Base-by-base conservation (phyloP, 148 eudicot species). In the Fagopyrum homotropicum region DNA sequence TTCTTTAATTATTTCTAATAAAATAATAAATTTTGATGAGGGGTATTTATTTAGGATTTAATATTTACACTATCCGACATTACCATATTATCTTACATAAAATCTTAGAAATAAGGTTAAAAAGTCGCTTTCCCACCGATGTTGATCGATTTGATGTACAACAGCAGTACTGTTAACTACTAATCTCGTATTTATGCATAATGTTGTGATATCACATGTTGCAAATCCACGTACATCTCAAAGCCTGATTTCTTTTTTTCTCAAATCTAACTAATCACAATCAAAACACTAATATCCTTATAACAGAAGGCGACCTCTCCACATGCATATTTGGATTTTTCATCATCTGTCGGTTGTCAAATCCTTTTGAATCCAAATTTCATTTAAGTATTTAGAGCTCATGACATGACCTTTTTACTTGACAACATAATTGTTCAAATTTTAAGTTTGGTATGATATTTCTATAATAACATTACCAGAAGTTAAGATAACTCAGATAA, bases 341-440 rank as follows among this genome's bases (percentile, higher is more conserved):
- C 14, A 14, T 66, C 14, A 14, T 66, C 71, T 66, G 71, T 66
- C 71, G 71, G 71, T 12, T 40, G 71, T 66, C 71, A 66, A 66
- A 66, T 66, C 71, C 46, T 66, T 43, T 63, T 30, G 5, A 29
- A n/a, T 35, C 40, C 40, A 35, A 17, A 57, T 57, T 22, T 57
- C 63, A 57, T 57, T 57, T 19, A 57, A 19, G 9, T 17, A 5
- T 30, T 61, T 26, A 61, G 12, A 1, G 10, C 11, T 61, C 43
- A 61, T 61, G 19, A 61, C 22, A 61, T 26, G 11, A 1, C 68
- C 22, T 57, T 19, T 35, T 35, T 35, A 1, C 2, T 2, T 35
- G 3, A 35, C 40, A 35, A 35, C 40, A 35, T 35, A 35, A 35
- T 35, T 35, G 40, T 2, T 35, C 40, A 35, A 35, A 35, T 2